Evolutionary conservation across 305 asterid genomes (phyloP).

Genomic region (Petunia hybrid): DNA sequence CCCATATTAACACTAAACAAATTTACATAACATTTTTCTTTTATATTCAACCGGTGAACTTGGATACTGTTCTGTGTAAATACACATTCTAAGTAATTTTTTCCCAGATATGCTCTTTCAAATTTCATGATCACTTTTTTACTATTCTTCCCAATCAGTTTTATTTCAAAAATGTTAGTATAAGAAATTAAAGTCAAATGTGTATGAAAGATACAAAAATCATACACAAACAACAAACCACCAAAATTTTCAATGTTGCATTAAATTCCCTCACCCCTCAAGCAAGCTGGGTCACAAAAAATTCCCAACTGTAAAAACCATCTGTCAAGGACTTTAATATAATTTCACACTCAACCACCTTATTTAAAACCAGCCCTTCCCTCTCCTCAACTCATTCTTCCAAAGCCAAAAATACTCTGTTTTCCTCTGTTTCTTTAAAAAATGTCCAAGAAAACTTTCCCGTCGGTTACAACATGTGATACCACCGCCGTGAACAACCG

Average conservation of each 20-base stretch:
- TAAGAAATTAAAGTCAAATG: not conserved
- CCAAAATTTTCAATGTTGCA: constrained; percentile 16
- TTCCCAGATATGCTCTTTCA: too few relatives aligned
- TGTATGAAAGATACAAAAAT: not conserved
- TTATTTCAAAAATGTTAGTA: too few relatives aligned
- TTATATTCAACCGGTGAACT: too few relatives aligned
- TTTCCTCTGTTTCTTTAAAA: constrained; percentile 34
- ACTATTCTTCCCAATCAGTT: too few relatives aligned
- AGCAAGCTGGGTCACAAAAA: not conserved
- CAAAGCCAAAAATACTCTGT: not conserved
- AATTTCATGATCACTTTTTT: too few relatives aligned
- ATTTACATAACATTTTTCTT: too few relatives aligned
- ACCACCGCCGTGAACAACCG: constrained; percentile 45
- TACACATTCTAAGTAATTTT: too few relatives aligned
- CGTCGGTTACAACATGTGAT: constrained; percentile 80
- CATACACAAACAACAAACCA: constrained; percentile 22
- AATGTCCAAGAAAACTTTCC: constrained; percentile 50
- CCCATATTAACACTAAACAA: too few relatives aligned
- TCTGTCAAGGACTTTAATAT: constrained; percentile 11
- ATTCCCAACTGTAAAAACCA: constrained; percentile 32
- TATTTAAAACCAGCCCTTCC: constrained; percentile 63
- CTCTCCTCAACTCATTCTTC: constrained; percentile 41
- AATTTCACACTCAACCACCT: not conserved
- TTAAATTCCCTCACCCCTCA: constrained; percentile 22
- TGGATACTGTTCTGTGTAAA: too few relatives aligned